These are phyloP conservation scores for Cinnamomum chago DNA, from an alignment of 164 flowering plant genomes.

Conservation along the genomic window DNA sequence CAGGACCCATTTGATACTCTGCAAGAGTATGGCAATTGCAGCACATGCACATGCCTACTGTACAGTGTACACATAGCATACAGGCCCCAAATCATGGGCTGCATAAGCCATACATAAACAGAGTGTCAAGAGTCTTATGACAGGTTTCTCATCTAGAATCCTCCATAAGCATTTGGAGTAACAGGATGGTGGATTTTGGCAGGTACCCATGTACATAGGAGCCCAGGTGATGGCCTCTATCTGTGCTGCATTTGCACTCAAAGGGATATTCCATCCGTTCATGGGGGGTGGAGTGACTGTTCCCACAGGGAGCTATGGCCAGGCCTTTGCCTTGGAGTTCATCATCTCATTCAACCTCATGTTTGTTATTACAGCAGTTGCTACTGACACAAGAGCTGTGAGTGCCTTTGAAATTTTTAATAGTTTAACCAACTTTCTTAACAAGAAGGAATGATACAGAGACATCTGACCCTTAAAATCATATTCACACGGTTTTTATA, in stretches of 20 bases:
- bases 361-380: conserved; percentile 91
- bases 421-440: too few relatives aligned
- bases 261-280: conserved; percentile 54
- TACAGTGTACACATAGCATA: too few relatives aligned
- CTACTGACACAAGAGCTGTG: conserved; percentile 89
- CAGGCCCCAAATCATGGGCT: too few relatives aligned
- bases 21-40: too few relatives aligned
- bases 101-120: too few relatives aligned
- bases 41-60: too few relatives aligned
- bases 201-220: conserved; percentile 75
- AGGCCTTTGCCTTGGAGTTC: conserved; percentile 79
- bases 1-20: background rate
- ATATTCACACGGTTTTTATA: too few relatives aligned
- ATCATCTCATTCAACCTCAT: conserved; percentile 81
- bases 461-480: too few relatives aligned
- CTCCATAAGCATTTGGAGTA: background rate
- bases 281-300: conserved; percentile 82
- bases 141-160: background rate
- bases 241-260: conserved; percentile 64
- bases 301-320: conserved; percentile 50
- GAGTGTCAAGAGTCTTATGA: background rate
- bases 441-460: too few relatives aligned
- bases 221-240: conserved; percentile 76
- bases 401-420: conserved; percentile 14
- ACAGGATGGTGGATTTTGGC: conserved; percentile 3